Percentiles rank a stretch among this genome's conserved stretches.
These are phyloP conservation scores for Globisporangium emineosum DNA, from an alignment of 352 stramenopile species.

Conservation along the genomic window DNA sequence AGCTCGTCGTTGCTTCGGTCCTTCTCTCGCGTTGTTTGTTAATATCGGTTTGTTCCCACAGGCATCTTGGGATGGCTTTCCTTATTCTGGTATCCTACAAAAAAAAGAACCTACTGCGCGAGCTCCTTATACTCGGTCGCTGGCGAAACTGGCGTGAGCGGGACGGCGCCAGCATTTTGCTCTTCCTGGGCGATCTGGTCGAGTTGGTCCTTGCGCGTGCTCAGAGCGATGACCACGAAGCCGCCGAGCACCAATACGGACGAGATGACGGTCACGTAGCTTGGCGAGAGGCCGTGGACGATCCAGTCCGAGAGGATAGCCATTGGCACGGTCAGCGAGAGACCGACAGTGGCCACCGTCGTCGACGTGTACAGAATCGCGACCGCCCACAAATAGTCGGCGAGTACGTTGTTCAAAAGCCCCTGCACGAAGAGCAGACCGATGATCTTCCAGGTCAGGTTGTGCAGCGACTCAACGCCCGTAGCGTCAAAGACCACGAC, in stretches of 20 bases:
- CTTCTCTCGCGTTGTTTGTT: neutral
- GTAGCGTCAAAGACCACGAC: slow-evolving; percentile 61
- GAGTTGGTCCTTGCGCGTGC: slow-evolving; percentile 25
- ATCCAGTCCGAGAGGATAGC: slow-evolving; percentile 90
- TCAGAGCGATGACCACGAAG: slow-evolving; percentile 71
- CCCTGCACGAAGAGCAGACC: slow-evolving; percentile 86
- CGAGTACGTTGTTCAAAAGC: slow-evolving; percentile 94
- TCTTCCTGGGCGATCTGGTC: neutral
- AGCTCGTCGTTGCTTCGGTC: neutral
- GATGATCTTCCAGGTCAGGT: slow-evolving; percentile 67
- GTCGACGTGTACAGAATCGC: slow-evolving; percentile 94
- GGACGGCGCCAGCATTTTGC: neutral
- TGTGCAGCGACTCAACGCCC: slow-evolving; percentile 53
- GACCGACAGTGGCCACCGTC: slow-evolving; percentile 94
- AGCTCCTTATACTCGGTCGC: slow-evolving; percentile 30
- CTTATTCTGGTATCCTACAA: neutral
- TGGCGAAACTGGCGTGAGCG: slow-evolving; percentile 27
- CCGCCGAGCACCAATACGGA: slow-evolving; percentile 63
- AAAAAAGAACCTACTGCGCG: slow-evolving; percentile 20
- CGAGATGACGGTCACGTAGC: slow-evolving; percentile 51
- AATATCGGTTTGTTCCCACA: neutral
- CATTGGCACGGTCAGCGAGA: slow-evolving; percentile 95
- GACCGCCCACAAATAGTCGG: slow-evolving; percentile 94
- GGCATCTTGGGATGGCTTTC: neutral
- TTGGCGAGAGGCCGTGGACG: slow-evolving; percentile 49